Evolutionary conservation across 108 stramenopile genomes (phyloP), one percentile per base, ranked within the genome.

Genomic region (Cyclotella choctawhatcheeana): DNA sequence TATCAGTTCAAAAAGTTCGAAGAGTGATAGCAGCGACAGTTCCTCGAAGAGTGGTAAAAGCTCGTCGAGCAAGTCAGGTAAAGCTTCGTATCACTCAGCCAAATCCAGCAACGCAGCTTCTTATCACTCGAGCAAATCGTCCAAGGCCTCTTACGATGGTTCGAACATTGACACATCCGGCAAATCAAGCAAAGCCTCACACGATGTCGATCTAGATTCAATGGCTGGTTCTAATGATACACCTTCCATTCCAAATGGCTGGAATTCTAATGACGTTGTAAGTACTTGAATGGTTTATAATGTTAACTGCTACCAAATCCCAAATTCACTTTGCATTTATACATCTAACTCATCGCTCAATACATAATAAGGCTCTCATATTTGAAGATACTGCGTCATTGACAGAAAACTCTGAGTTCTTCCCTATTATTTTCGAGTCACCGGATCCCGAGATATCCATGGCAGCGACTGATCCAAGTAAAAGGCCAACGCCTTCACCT

Each of bases 41-140:
- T 52, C 51, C 1, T 52, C 51, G 24, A 52, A 52, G 24, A 22
- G 51, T 52, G 51, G 51, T 10, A 52, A 52, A 22, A 52, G 51
- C 21, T 21, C 51, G 51, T 24, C 8, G 20, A 22, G 51, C 4
- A 52, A 52, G 24, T 52, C 51, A 22, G 51, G 51, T 22, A 52
- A 52, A 52, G 10, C 20, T 22, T 52, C 51, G n/a, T 22, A 52
- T 22, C n/a, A n/a, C n/a, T n/a, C n/a, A n/a, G n/a, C n/a, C n/a
- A n/a, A n/a, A n/a, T n/a, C n/a, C n/a, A n/a, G n/a, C n/a, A n/a
- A n/a, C n/a, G n/a, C n/a, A n/a, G n/a, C n/a, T n/a, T n/a, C n/a
- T n/a, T n/a, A n/a, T n/a, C n/a, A n/a, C n/a, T n/a, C n/a, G n/a
- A n/a, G n/a, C n/a, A n/a, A n/a, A n/a, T n/a, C n/a, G n/a, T n/a